Evolutionary conservation across 2,329 filamentous ascomycete species (phyloP).

Genomic region (Talaromyces pinophilus): DNA sequence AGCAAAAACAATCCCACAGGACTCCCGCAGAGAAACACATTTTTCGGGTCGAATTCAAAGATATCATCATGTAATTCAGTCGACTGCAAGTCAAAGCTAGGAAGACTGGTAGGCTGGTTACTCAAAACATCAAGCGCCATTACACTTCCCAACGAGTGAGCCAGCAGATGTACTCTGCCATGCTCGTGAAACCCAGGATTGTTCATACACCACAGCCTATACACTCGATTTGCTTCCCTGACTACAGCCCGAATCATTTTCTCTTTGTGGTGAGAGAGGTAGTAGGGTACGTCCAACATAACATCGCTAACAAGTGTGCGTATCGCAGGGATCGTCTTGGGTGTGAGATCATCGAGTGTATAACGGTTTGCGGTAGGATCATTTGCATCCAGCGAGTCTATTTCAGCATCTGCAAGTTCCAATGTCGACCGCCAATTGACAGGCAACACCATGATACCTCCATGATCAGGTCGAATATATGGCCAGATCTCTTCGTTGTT

Average conservation of each 20-base stretch:
- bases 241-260: conserved; percentile 93
- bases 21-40: conserved; percentile 85
- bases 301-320: conserved; percentile 93
- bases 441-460: conserved; percentile 90
- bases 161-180: conserved; percentile 87
- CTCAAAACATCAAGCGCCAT: conserved; percentile 93
- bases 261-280: conserved; percentile 91
- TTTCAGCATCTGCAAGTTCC: conserved; percentile 78
- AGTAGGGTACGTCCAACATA: conserved; percentile 98
- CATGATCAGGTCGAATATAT: conserved; percentile 73
- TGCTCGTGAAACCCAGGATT: conserved; percentile 80
- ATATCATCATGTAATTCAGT: conserved; percentile 52
- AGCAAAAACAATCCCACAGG: conserved; percentile 91
- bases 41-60: conserved; percentile 90
- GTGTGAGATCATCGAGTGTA: conserved; percentile 84
- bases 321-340: conserved; percentile 85
- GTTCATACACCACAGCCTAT: conserved; percentile 89
- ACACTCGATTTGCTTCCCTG: conserved; percentile 91
- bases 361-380: conserved; percentile 64
- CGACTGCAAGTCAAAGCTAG: conserved; percentile 47
- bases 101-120: conserved; percentile 75
- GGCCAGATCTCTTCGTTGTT: conserved; percentile 71
- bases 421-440: conserved; percentile 92
- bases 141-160: conserved; percentile 88
- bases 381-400: conserved; percentile 56